Base-by-base conservation (phyloP, 495 filamentous ascomycete genomes). In the Staphylotrichum longicolle region DNA sequence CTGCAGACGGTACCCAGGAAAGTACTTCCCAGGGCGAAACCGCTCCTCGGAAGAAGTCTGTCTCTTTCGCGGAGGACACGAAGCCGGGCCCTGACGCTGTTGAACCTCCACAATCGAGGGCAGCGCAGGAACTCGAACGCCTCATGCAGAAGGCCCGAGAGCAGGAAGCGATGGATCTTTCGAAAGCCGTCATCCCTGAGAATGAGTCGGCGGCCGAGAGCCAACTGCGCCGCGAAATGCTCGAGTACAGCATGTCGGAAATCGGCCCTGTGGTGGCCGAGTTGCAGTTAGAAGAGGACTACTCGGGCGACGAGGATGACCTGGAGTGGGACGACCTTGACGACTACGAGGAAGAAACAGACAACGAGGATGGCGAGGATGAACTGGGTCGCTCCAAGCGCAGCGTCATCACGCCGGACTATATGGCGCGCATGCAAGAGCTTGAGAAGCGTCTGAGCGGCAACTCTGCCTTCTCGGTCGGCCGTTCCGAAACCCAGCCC, bases 191-290 rank as follows among this genome's bases (percentile, higher is more conserved):
- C 11, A 74, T 80, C 12, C 80, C 79, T 7, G 74, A 84, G 0
- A 79, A 89, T 57, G 95, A 98, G 66, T 84, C 89, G 0, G 72
- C 79, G 4, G 92, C 96, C 63, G 93, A 96, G 68, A 86, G 89
- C 9, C 77, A 78, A n/a, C 73, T 96, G 3, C 89, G 95, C 10
- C 84, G 87, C 57, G 85, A 97, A 65, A 98, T 98, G 94, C 75
- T 97, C n/a, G 79, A 89, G 61, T 98, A 97, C 67, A 87, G 87
- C 50, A 83, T 94, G 72, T 78, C 74, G 30, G 92, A 96, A 65
- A 86, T 98, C 57, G 90, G 90, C 1, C 83, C 90, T 32, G 88
- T 98, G 3, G 93, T 98, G 7, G 93, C 93, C n/a, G 91, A 97
- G 75, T 79, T 98, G 39, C 83, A 94, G 58, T 69, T 98, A 11